Base-by-base conservation (phyloP, 2,329 filamentous ascomycete species). In the Dactylella cylindrospora region DNA sequence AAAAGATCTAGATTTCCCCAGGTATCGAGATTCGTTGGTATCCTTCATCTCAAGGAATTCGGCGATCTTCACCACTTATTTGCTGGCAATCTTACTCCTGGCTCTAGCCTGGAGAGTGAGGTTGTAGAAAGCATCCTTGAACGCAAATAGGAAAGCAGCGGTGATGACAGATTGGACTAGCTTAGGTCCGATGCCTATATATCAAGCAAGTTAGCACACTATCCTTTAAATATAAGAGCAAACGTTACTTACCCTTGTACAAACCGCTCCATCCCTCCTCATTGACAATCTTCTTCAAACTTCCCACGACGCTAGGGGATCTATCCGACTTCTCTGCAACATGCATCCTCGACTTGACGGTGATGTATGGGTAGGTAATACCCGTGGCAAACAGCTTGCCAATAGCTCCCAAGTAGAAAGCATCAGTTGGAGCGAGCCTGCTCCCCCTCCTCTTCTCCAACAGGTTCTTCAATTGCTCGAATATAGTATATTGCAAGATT, bases 331-430 rank as follows among this genome's bases (percentile, higher is more conserved):
- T 83, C 65, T 80, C 84, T 22, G 90, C 89, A 64, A 98, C 89
- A 73, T 98, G 93, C 83, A 95, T 95, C 72, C 89, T 83, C 75
- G 90, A 95, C 84, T 98, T 98, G 70, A 98, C 86, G 3, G 93
- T 98, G 73, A 98, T 97, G 73, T 98, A 98, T 8, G 93, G 93
- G 74, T 98, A 98, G 4, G 93, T 98, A 70, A 97, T 87, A 64
- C 80, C 84, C 2, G 93, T 98, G 19, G 93, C 93, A 64, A 96
- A 84, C 66, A 98, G 79, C 80, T 98, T 98, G 74, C 93, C 90
- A 25, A 97, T 72, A 1, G 93, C 93, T 65, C 93, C 93, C 2
- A 98, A 79, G 71, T 93, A 82, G 74, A 98, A 98, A 43, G 89
- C 90, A 67, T 95, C 82, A 51, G 83, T 85, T 1, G 91, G 89